Conservation (phyloP, 2,329 filamentous ascomycete species). For the Aspergillus sp. region DNA sequence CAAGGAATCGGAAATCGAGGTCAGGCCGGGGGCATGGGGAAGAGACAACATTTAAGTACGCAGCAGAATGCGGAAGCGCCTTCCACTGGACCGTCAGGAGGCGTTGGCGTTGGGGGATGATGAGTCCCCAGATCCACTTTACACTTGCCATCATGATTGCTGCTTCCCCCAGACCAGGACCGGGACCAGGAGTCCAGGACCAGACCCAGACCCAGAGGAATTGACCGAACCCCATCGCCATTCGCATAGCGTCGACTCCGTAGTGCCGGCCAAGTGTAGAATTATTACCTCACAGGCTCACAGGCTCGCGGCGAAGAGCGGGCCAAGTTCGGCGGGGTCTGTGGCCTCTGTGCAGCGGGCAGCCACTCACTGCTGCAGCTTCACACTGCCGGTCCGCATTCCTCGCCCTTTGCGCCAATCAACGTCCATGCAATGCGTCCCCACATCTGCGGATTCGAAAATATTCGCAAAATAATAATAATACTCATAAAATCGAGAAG, state of each 20-base stretch:
- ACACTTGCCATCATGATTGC: slow-evolving; percentile 12
- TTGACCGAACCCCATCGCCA: neutral
- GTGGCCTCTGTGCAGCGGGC: neutral
- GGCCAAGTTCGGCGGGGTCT: slow-evolving; percentile 21
- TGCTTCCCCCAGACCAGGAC: slow-evolving; percentile 31
- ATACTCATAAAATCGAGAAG: slow-evolving; percentile 5
- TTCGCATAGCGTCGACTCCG: neutral
- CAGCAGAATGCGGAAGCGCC: slow-evolving; percentile 5
- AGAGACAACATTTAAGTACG: slow-evolving; percentile 32
- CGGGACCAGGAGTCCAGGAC: slow-evolving; percentile 7
- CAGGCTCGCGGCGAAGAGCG: slow-evolving; percentile 12
- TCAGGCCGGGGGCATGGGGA: slow-evolving; percentile 23
- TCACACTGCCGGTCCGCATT: slow-evolving; percentile 8
- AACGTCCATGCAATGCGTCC: neutral
- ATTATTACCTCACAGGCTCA: slow-evolving; percentile 8
- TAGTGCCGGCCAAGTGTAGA: slow-evolving; percentile 11
- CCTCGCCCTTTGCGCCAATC: neutral
- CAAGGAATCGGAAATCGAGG: slow-evolving; percentile 22
- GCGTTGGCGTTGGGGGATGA: slow-evolving; percentile 23
- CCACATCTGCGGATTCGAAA: neutral
- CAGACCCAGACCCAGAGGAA: neutral
- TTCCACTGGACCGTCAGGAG: slow-evolving; percentile 16
- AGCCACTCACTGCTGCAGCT: slow-evolving; percentile 16
- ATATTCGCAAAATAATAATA: neutral
- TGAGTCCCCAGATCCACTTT: slow-evolving; percentile 24